A percentile compares a stretch with the other conserved stretches of the same genome.
Evolutionary conservation across 371 early-diverging fungal species (phyloP).

Genomic region (Basidiobolus meristosporus): DNA sequence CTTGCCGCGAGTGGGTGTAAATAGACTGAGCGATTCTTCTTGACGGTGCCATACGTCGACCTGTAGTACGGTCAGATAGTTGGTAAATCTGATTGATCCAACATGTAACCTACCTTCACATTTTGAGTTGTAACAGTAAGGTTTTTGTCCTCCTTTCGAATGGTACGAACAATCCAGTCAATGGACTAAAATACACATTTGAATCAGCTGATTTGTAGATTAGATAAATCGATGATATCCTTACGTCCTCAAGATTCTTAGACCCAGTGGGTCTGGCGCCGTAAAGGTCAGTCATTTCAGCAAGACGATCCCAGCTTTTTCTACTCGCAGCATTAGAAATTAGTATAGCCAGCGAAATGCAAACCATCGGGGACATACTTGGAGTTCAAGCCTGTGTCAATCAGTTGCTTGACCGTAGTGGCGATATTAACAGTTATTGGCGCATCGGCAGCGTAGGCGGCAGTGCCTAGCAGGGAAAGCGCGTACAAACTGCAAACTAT

Average conservation of each 20-base stretch:
- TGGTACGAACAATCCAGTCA: conserved; percentile 19
- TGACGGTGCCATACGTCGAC: conserved; percentile 21
- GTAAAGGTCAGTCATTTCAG: conserved; percentile 33
- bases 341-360: no score
- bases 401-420: no score
- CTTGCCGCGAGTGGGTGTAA: conserved; percentile 19
- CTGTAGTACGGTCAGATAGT: not conserved
- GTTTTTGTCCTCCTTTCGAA: conserved; percentile 12
- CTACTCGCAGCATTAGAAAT: no score
- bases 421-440: no score
- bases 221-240: not conserved
- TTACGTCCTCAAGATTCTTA: conserved; percentile 10
- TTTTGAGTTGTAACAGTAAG: conserved; percentile 23
- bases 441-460: no score
- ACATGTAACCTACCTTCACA: conserved; percentile 7
- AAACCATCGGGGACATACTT: no score
- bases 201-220: not conserved
- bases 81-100: no score
- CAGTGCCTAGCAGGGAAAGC: no score
- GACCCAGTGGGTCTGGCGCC: conserved; percentile 26
- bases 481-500: no score
- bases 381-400: no score
- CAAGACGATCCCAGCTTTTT: conserved; percentile 30
- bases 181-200: conserved; percentile 13
- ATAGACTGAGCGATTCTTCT: conserved; percentile 20